Percentiles rank a stretch among this genome's conserved stretches.
These are phyloP conservation scores for Hanseniaspora vineae DNA, from an alignment of 805 yeast species.

Conservation along the genomic window DNA sequence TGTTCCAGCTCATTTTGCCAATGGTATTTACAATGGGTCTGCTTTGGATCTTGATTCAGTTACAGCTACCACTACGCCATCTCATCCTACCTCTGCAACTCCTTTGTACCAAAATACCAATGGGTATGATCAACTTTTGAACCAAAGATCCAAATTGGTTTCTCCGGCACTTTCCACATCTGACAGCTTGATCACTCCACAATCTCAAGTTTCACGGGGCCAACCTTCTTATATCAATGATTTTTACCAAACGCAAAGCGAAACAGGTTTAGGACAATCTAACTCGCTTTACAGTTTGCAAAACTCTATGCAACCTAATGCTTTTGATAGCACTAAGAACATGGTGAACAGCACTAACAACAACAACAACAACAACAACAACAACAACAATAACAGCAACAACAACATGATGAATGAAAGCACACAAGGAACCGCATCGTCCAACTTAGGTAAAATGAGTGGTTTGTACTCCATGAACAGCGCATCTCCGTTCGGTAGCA, in stretches of 20 bases:
- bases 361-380: background rate
- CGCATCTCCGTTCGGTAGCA: too few relatives aligned
- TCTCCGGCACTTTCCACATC: slow-evolving; percentile 6
- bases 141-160: slow-evolving; percentile 1
- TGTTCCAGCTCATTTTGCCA: background rate
- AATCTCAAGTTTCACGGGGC: background rate
- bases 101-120: slow-evolving; percentile 2
- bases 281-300: background rate
- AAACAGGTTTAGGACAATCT: background rate
- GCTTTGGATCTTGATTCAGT: background rate
- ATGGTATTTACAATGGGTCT: background rate
- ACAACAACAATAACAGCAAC: background rate
- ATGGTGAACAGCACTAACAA: background rate
- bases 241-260: background rate
- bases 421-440: too few relatives aligned
- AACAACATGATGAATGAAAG: background rate
- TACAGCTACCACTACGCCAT: background rate
- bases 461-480: too few relatives aligned
- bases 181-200: background rate
- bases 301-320: too few relatives aligned
- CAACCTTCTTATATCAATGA: background rate
- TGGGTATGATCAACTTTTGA: slow-evolving; percentile 3
- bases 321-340: background rate
- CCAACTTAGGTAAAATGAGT: too few relatives aligned
- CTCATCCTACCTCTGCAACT: slow-evolving; percentile 2